Base-by-base conservation (phyloP, 202 grass and related monocot genomes). In the Digitaria exilis region DNA sequence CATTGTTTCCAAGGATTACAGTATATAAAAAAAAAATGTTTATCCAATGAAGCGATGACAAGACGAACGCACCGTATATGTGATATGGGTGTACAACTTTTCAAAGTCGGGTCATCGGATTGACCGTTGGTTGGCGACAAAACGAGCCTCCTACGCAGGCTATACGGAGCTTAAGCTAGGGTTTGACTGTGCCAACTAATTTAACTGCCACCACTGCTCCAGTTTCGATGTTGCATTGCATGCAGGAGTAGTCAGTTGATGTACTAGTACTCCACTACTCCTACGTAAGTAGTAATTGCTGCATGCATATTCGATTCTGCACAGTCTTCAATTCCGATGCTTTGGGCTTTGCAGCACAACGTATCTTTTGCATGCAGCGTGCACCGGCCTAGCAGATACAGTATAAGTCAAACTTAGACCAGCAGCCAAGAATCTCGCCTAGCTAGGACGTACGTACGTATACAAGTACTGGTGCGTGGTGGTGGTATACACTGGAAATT, bases 161-260 rank as follows among this genome's bases (percentile, higher is more conserved):
- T 30, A 2, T 7, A 2, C 19, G 22, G 70, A n/a, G n/a, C n/a
- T 57, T 42, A n/a, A n/a, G n/a, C 39, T 77, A 83, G 55, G 56
- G 65, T 65, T 82, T 84, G 74, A 88, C 66, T 15, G 49, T 37
- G 3, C 34, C 48, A 79, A 71, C 73, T 77, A 83, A 77, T 71
- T 60, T 80, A 78, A 57, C 80, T 10, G 66, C 10, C 67, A 14
- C 9, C 71, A 78, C 14, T 8, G 7, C 58, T 54, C 37, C 59
- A 24, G 3, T 44, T 32, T 51, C 69, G 59, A 41, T 65, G 86
- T 51, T n/a, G n/a, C n/a, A 37, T 37, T 5, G 35, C 35, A 9
- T 22, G 52, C 43, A 44, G 43, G 8, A 44, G 43, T 2, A 9
- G 52, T 8, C n/a, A 9, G 54, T 56, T 11, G 2, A 24, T 21